A percentile compares a stretch with the other conserved stretches of the same genome.
Conservation (phyloP, 495 filamentous ascomycete genomes). For the Evernia prunastri region DNA sequence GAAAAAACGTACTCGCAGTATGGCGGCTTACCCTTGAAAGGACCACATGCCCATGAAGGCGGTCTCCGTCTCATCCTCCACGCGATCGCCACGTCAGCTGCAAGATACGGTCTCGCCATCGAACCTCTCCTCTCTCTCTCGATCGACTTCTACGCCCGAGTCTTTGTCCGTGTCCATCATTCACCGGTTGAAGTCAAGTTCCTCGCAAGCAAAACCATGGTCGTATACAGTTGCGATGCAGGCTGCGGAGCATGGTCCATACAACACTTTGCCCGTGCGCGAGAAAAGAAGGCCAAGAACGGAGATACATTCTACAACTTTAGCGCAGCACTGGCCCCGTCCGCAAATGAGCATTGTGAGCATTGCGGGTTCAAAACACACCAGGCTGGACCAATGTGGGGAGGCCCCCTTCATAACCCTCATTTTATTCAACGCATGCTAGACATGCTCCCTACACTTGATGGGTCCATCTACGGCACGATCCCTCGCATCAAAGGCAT, state of each 20-base stretch:
- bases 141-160: conserved; percentile 89
- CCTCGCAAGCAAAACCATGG: conserved; percentile 80
- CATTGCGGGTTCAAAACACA: conserved; percentile 87
- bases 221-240: conserved; percentile 81
- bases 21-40: conserved; percentile 80
- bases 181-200: conserved; percentile 83
- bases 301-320: conserved; percentile 70
- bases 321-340: conserved; percentile 60
- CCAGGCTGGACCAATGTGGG: conserved; percentile 89
- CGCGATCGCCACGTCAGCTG: conserved; percentile 67
- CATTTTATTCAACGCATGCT: conserved; percentile 74
- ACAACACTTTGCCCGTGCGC: conserved; percentile 65
- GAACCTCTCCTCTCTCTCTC: conserved; percentile 88
- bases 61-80: conserved; percentile 82
- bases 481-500: conserved; percentile 79
- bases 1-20: conserved; percentile 92
- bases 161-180: conserved; percentile 77
- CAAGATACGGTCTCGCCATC: conserved; percentile 80
- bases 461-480: conserved; percentile 66
- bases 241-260: conserved; percentile 86
- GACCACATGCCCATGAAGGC: conserved; percentile 76
- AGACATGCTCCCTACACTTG: conserved; percentile 53
- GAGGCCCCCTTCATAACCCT: conserved; percentile 75
- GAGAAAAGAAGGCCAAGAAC: conserved; percentile 56
- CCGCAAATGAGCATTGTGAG: conserved; percentile 53